Base-by-base conservation (phyloP, 140 eudicot species). In the Erigeron philadelphicus region DNA sequence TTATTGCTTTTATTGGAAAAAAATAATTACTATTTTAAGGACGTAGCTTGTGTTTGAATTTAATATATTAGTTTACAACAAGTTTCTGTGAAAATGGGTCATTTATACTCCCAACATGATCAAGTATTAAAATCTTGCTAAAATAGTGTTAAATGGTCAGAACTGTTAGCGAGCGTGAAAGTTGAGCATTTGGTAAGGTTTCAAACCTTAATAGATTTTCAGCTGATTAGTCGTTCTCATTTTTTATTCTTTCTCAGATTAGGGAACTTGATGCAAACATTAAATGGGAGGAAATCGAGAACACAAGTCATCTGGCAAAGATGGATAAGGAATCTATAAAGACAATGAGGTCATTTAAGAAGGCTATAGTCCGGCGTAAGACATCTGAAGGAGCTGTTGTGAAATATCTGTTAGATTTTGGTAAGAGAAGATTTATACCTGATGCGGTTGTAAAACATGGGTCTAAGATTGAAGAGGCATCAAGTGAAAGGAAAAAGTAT, bases 321-420 rank as follows among this genome's bases (percentile, higher is more conserved):
- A 67, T 86, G 83, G 98, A 88, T 47, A 88, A 81, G 77, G 94
- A 86, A 61, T 75, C 87, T 12, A 58, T 76, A 72, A 92, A 89
- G 54, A 72, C 92, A 41, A 60, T 79, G 81, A 84, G 86, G 73
- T 84, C 87, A 8, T 93, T 93, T 63, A 93, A 87, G 74, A 93
- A 93, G 74, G 95, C 78, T 73, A 82, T 81, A 67, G 53, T 93
- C 25, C 89, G 96, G 5, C 85, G 90, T 74, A 92, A 89, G 79
- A 64, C 79, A 74, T 63, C 81, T 31, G 95, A 84, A 72, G 93
- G 93, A 40, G 38, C 71, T 21, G 60, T 19, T 45, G 87, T 80
- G 54, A 89, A 78, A 73, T 92, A 89, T 75, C 98, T 92, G 82
- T 80, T 92, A 38, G 98, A 92, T 78, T 92, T 92, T 80, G 98